Conservation (phyloP, 192 early-diverging fungal genomes). For the Coemansia sp. region DNA sequence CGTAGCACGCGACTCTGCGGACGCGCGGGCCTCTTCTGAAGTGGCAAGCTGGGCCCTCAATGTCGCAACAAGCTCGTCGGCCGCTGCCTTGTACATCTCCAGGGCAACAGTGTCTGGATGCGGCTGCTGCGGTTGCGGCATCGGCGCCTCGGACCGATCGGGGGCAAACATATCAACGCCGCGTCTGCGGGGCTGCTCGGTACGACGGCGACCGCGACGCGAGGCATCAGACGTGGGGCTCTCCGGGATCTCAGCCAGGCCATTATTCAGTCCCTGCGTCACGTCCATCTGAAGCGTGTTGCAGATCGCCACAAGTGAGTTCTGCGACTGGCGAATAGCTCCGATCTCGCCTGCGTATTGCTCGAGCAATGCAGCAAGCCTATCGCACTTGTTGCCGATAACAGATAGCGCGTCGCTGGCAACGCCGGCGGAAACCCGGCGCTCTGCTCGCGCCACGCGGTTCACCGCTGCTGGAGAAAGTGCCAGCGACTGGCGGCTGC, state of each 20-base stretch:
- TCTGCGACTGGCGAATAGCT: constrained; percentile 27
- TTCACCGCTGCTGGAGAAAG: constrained; percentile 5
- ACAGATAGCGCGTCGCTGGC: constrained; percentile 39
- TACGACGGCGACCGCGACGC: constrained; percentile 36
- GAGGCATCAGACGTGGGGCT: constrained; percentile 9
- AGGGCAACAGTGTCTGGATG: constrained; percentile 13
- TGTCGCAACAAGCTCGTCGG: constrained; percentile 31
- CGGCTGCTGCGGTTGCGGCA: constrained; percentile 11
- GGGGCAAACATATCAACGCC: constrained; percentile 19
- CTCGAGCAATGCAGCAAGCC: constrained; percentile 38
- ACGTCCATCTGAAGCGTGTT: constrained; percentile 16
- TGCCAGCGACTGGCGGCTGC: constrained; percentile 21
- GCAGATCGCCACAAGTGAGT: constrained; percentile 32
- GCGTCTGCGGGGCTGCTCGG: constrained; percentile 37
- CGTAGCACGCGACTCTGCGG: constrained; percentile 41
- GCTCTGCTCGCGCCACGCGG: constrained; percentile 41
- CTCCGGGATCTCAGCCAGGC: constrained; percentile 8
- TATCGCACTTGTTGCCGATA: constrained; percentile 44
- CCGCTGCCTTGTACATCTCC: constrained; percentile 28
- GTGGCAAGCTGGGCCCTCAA: constrained; percentile 30
- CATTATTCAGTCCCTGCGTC: not conserved
- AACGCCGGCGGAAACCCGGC: constrained; percentile 42
- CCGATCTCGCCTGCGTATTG: constrained; percentile 32
- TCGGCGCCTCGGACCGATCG: not conserved
- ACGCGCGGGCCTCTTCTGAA: constrained; percentile 20